Evolutionary conservation across 495 filamentous ascomycete species (phyloP).

Genomic region (Podospora didyma): DNA sequence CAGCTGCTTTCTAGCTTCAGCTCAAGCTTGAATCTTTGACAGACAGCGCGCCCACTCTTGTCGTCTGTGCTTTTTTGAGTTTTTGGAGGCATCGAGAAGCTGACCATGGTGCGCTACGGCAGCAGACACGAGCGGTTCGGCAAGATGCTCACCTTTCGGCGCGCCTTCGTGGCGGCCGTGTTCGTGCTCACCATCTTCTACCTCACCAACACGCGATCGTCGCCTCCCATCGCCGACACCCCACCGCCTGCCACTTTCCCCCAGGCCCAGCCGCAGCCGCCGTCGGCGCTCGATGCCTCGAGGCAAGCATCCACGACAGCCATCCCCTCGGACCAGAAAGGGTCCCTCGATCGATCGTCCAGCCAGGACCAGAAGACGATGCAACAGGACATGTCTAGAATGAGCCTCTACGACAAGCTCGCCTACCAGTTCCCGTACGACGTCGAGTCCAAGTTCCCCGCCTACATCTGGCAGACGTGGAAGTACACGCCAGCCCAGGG

Average conservation of each 20-base stretch:
- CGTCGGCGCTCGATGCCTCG: constrained; percentile 16
- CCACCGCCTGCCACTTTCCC: constrained; percentile 21
- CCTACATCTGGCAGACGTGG: constrained; percentile 99
- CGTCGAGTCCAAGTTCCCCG: constrained; percentile 80
- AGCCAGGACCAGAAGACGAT: constrained; percentile 41
- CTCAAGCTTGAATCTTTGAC: no score
- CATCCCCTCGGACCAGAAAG: constrained; percentile 9
- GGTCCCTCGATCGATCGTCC: constrained; percentile 6
- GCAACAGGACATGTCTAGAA: constrained; percentile 51
- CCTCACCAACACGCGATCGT: constrained; percentile 62
- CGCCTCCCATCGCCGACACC: constrained; percentile 19
- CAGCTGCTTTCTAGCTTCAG: no score
- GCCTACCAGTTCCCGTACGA: constrained; percentile 94
- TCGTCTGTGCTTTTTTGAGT: no score
- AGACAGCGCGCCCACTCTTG: background rate
- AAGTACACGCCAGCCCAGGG: constrained; percentile 80
- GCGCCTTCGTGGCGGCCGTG: constrained; percentile 64
- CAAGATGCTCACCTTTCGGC: constrained; percentile 62
- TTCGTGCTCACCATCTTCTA: constrained; percentile 66
- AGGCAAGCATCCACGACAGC: constrained; percentile 22
- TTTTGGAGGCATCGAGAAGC: background rate
- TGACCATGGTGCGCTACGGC: background rate
- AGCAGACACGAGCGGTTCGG: constrained; percentile 5
- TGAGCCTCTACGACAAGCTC: constrained; percentile 75
- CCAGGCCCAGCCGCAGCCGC: constrained; percentile 14